Evolutionary conservation across 1,284 basidiomycete genomes (phyloP).

Genomic region (Inonotus hispidus): DNA sequence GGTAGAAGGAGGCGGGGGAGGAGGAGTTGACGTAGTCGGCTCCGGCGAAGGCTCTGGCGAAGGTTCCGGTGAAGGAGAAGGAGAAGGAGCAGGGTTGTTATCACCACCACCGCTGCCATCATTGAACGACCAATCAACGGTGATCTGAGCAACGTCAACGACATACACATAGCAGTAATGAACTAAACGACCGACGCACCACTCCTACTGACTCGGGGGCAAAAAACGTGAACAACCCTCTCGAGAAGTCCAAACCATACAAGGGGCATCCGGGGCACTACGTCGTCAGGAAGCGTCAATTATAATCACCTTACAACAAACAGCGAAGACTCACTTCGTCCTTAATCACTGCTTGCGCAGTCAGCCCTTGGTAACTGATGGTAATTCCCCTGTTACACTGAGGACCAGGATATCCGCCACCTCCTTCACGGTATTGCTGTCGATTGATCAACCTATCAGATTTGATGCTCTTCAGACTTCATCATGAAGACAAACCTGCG

Average conservation of each 20-base stretch:
- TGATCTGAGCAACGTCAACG: constrained; percentile 27
- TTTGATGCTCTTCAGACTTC: not conserved
- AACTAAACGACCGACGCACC: not conserved
- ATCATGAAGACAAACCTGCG: constrained; percentile 28
- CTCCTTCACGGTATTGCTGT: constrained; percentile 48
- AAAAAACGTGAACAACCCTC: constrained; percentile 66
- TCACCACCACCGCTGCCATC: constrained; percentile 24
- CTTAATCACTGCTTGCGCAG: constrained; percentile 53
- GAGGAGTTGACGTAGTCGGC: constrained; percentile 8
- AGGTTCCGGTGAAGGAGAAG: constrained; percentile 8
- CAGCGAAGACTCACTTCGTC: constrained; percentile 48
- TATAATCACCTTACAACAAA: constrained; percentile 6
- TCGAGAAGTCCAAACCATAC: constrained; percentile 75
- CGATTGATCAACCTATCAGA: not conserved
- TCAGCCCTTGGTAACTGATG: constrained; percentile 61
- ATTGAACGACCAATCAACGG: constrained; percentile 51
- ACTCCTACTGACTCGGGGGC: constrained; percentile 44
- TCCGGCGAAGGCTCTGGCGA: not conserved
- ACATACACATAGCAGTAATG: not conserved
- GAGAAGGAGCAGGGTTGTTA: constrained; percentile 15
- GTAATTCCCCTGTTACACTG: constrained; percentile 60
- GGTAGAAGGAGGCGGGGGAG: constrained; percentile 17
- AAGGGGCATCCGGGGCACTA: constrained; percentile 69
- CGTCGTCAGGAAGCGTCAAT: not conserved
- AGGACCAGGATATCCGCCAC: constrained; percentile 50